Evolutionary conservation across 805 yeast species (phyloP).

Genomic region (Starmerella sp.): DNA sequence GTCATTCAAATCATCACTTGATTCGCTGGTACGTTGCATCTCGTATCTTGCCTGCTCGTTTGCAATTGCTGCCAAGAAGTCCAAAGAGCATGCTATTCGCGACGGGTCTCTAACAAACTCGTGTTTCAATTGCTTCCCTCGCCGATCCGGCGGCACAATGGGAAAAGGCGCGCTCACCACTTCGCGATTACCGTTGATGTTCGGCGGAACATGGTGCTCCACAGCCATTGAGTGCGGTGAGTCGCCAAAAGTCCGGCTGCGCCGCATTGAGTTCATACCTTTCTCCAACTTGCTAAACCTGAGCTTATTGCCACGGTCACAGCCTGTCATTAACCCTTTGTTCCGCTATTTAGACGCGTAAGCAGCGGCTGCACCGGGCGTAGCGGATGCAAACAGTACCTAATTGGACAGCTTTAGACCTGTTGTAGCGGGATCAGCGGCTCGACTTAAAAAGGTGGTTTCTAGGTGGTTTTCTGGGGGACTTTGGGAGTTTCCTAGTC

Average conservation of each 20-base stretch:
- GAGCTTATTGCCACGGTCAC: background rate
- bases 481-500: background rate
- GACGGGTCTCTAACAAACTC: background rate
- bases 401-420: background rate
- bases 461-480: slow-evolving; percentile 2
- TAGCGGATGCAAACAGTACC: background rate
- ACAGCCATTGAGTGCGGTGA: background rate
- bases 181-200: background rate
- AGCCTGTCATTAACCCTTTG: background rate
- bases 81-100: slow-evolving; percentile 7
- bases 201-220: background rate
- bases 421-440: background rate
- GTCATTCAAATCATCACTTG: background rate
- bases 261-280: background rate
- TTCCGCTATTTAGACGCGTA: background rate
- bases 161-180: background rate
- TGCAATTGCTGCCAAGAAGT: slow-evolving; percentile 6
- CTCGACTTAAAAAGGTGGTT: background rate
- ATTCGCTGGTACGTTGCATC: background rate
- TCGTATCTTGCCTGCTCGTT: background rate
- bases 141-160: background rate
- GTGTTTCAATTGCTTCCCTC: background rate
- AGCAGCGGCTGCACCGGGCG: background rate
- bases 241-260: background rate
- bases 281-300: background rate